Evolutionary conservation across 768 basidiomycete genomes (phyloP), one percentile per base, ranked within the genome.

Genomic region (Kwoniella bestiolae): DNA sequence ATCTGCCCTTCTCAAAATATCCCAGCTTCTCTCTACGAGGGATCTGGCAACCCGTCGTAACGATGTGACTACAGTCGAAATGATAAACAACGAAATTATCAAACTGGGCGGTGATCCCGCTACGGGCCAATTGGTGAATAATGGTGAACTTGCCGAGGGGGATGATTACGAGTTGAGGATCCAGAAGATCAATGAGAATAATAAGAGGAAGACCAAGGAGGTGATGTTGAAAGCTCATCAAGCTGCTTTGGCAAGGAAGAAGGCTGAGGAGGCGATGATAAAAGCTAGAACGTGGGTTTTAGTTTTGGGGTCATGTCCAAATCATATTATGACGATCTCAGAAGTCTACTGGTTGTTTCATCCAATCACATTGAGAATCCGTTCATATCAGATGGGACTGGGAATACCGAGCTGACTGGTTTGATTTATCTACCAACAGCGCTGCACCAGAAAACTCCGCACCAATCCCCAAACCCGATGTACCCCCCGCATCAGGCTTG

Each of bases 111-210:
- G 75, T 21, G 70, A 77, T 63, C 73, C 75, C 26, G 50, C 61
- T 14, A 72, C 72, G 12, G 73, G 74, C 29, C 61, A 74, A 29
- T 47, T 74, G 11, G 63, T 74, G 8, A 44, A n/a, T 23, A 29
- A 16, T 26, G 70, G 71, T 23, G 68, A 60, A 23, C 73, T 67
- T 46, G 69, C 67, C 46, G 71, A 68, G 23, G 16, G 28, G 5
- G 65, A 65, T 23, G 60, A 69, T 49, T 72, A 74, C 38, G 80
- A 80, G 11, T 86, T 91, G 68, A 81, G 86, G 75, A 84, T 95
- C 26, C 87, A 90, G 16, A 87, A 83, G 75, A 88, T 98, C 59
- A 97, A 95, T 77, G 92, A 94, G 82, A 87, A 92, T 61, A 97
- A 97, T 79, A 86, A 91, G 61, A 89, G 86, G 77, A 89, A 89